Conservation (phyloP, 164 flowering plant genomes). For the Liriodendron chinense region DNA sequence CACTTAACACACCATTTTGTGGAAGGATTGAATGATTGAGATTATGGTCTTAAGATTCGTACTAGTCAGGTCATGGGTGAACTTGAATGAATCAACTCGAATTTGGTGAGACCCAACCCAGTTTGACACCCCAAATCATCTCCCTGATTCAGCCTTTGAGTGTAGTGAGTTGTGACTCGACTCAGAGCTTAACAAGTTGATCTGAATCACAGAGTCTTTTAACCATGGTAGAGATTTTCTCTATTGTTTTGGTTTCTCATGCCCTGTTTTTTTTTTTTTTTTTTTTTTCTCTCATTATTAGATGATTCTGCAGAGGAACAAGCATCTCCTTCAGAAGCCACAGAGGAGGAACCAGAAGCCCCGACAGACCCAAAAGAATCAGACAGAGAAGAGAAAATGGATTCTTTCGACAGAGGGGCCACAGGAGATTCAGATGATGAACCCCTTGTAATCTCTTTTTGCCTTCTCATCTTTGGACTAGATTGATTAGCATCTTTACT, state of each 20-base stretch:
- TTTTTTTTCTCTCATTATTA: too few species aligned
- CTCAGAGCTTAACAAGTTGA: too few species aligned
- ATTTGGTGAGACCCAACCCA: not conserved
- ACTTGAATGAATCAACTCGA: not conserved
- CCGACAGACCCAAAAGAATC: slow-evolving; percentile 22
- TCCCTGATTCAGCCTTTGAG: not conserved
- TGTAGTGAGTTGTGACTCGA: not conserved
- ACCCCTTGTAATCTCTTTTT: slow-evolving; percentile 45
- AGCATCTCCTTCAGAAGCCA: not conserved
- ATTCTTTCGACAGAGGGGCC: slow-evolving; percentile 19
- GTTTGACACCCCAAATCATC: not conserved
- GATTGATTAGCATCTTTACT: not conserved
- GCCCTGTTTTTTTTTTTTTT: not conserved
- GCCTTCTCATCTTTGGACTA: not conserved
- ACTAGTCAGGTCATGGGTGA: not conserved
- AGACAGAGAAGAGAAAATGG: slow-evolving; percentile 19
- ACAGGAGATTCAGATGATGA: slow-evolving; percentile 66
- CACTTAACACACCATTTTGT: too few species aligned
- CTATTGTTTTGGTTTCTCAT: not conserved
- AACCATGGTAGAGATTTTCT: not conserved
- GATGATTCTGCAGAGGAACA: slow-evolving; percentile 33
- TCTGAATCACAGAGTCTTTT: too few species aligned
- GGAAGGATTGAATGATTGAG: too few species aligned
- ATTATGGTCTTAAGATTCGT: too few species aligned
- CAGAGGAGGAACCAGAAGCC: slow-evolving; percentile 20